Evolutionary conservation across 257 asterid genomes (phyloP), one percentile per base, ranked within the genome.

Genomic region (Knoxia roxburghii): DNA sequence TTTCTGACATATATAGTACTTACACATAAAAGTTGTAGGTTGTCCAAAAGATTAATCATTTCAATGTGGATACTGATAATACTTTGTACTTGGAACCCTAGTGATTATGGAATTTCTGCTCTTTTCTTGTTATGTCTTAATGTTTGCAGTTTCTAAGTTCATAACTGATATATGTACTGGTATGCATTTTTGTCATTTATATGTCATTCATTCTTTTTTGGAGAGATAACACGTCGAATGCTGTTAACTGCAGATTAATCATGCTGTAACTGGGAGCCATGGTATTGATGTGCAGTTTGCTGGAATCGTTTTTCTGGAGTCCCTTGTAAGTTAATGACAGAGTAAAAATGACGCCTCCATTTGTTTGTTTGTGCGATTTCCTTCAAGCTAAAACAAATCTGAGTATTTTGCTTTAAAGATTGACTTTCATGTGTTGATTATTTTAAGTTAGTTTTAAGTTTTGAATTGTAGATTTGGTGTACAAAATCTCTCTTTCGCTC

Each of bases 281-380:
- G 90, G 90, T 61, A 76, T 84, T 64, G 88, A 82, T 77, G 91
- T 83, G 77, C 97, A 87, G 78, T 88, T 83, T 78, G 64, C 77
- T 72, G 96, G 95, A 72, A 81, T 93, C 69, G 81, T 52, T 61
- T 88, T 93, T 77, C 71, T 93, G 80, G 99, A 90, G 70, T 81
- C 95, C 35, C 75, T 93, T 95, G 97, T 92, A 82, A 52, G 48
- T 73, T 63, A 52, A 74, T 64, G 68, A 73, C 30, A 27, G 4
- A 10, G 41, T 37, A 9, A 9, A 37, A 37, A 37, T 37, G 41
- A 9, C 41, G 41, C 9, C 41, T 4, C 41, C 41, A 37, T 4
- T 3, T 37, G 9, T 37, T 37, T 37, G 4, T 37, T 37, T 37
- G 4, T 3, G 6, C 4, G 4, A 9, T 9, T 37, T 37, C 41